Evolutionary conservation across 2,329 filamentous ascomycete genomes (phyloP), one percentile per base, ranked within the genome.

Genomic region (Fusarium algeriense): DNA sequence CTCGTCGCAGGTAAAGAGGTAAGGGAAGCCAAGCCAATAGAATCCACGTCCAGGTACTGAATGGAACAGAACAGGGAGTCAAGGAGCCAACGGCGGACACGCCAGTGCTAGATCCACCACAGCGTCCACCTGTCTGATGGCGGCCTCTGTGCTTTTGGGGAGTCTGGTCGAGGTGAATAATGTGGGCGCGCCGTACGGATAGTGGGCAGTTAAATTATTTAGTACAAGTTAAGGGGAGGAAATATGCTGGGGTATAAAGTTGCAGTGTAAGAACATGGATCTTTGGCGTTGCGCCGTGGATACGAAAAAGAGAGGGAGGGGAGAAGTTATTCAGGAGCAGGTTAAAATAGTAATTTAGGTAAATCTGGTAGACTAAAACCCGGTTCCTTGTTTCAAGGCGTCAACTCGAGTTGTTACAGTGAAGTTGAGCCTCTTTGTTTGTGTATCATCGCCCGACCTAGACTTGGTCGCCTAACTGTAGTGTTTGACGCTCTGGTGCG

Each of bases 81-180:
- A 64, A 62, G 71, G 71, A 48, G 60, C 60, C 68, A 68, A 63
- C 73, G 70, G 56, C 59, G 62, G 64, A 65, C 60, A 69, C 50
- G 67, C 58, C 73, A 75, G 73, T 75, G 66, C 64, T 54, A 64
- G 72, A 50, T 75, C 72, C 72, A 74, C 72, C 61, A 55, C 45
- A 74, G 68, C 70, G 66, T 70, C 73, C 71, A 73, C 71, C 73
- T 66, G 60, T 75, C 53, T 67, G 60, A 73, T 61, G 58, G 70
- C 73, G 63, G 73, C 69, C 70, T 69, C 60, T 75, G 66, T 52
- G 71, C 64, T 64, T 68, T 73, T 74, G 58, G 54, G 70, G 60
- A 57, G 59, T 57, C 30, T 30, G 30, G 30, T 30, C 12, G 17
- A 50, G 48, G 15, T 50, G 63, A 40, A 59, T 58, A 62, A 56